Percentiles rank a stretch among this genome's conserved stretches.
Evolutionary conservation across 1,284 basidiomycete species (phyloP).

Genomic region (Earliella scabrosa): DNA sequence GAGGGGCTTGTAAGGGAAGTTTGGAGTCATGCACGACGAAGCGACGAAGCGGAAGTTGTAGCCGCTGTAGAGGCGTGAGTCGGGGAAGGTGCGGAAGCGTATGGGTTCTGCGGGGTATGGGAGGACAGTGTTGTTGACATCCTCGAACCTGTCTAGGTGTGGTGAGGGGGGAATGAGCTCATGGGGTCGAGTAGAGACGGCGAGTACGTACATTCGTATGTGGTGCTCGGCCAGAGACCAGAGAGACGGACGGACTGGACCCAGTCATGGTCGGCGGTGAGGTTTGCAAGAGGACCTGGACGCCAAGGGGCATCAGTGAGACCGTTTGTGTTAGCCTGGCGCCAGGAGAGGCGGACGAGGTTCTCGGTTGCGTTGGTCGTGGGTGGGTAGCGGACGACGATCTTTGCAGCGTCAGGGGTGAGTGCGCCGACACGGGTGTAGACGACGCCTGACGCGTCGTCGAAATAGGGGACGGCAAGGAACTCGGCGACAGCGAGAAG

Average conservation of each 20-base stretch:
- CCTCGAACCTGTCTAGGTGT: conserved; percentile 54
- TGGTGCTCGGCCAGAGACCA: conserved; percentile 71
- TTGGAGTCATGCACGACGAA: conserved; percentile 65
- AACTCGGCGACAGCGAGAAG: conserved; percentile 56
- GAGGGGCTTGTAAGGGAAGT: conserved; percentile 67
- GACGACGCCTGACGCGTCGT: conserved; percentile 55
- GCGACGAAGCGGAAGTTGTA: conserved; percentile 69
- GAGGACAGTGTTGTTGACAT: conserved; percentile 47
- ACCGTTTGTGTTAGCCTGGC: conserved; percentile 38
- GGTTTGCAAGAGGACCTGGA: conserved; percentile 52
- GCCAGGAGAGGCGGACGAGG: conserved; percentile 50
- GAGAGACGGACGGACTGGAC: conserved; percentile 58
- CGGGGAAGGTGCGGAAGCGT: conserved; percentile 71
- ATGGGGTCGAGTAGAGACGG: neutral
- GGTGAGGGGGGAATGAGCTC: neutral
- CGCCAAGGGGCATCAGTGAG: conserved; percentile 45
- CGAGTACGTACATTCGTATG: conserved; percentile 74
- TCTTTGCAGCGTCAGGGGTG: conserved; percentile 63
- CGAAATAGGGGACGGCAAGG: conserved; percentile 52
- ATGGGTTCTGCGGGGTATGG: conserved; percentile 56
- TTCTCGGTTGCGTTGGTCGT: conserved; percentile 35
- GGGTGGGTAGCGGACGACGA: conserved; percentile 62
- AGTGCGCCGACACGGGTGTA: conserved; percentile 75
- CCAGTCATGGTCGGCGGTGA: conserved; percentile 64
- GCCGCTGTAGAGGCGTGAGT: conserved; percentile 56